Evolutionary conservation across 2,329 filamentous ascomycete genomes (phyloP).

Genomic region (Fusarium sp.): DNA sequence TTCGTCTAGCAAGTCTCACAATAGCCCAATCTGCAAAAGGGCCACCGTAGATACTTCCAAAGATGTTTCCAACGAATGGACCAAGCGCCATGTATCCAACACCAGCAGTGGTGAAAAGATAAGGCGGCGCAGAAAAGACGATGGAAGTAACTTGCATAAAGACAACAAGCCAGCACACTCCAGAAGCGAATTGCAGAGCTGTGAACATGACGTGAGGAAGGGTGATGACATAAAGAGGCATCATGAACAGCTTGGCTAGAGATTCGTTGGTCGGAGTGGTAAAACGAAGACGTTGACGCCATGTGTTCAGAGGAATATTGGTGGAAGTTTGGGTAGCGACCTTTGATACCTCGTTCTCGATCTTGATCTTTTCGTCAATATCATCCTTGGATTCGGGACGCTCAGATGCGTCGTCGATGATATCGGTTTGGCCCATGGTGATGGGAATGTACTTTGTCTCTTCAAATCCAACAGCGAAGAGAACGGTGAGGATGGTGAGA

Average conservation of each 20-base stretch:
- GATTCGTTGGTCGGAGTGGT: slow-evolving; percentile 34
- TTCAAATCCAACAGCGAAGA: slow-evolving; percentile 43
- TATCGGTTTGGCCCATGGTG: not conserved
- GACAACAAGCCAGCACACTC: slow-evolving; percentile 39
- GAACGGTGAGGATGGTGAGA: slow-evolving; percentile 36
- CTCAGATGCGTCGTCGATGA: not conserved
- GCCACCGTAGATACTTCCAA: slow-evolving; percentile 55
- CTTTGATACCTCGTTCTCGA: not conserved
- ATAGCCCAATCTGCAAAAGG: slow-evolving; percentile 54
- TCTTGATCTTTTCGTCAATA: slow-evolving; percentile 1
- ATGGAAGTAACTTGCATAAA: slow-evolving; percentile 48
- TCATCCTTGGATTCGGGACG: not conserved
- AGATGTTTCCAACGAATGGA: slow-evolving; percentile 52
- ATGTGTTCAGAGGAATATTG: slow-evolving; percentile 30
- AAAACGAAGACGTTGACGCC: slow-evolving; percentile 34
- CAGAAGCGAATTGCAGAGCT: slow-evolving; percentile 52
- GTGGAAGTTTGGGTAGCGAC: not conserved
- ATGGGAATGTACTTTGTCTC: slow-evolving; percentile 48
- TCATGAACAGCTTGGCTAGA: slow-evolving; percentile 29
- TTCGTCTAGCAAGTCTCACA: slow-evolving; percentile 51
- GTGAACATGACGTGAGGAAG: slow-evolving; percentile 56
- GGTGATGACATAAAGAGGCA: slow-evolving; percentile 34
- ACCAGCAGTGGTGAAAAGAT: slow-evolving; percentile 43
- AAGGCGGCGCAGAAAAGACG: slow-evolving; percentile 51
- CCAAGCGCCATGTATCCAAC: slow-evolving; percentile 47